Conservation (phyloP, 257 asterid species). For the Gentiana straminea region DNA sequence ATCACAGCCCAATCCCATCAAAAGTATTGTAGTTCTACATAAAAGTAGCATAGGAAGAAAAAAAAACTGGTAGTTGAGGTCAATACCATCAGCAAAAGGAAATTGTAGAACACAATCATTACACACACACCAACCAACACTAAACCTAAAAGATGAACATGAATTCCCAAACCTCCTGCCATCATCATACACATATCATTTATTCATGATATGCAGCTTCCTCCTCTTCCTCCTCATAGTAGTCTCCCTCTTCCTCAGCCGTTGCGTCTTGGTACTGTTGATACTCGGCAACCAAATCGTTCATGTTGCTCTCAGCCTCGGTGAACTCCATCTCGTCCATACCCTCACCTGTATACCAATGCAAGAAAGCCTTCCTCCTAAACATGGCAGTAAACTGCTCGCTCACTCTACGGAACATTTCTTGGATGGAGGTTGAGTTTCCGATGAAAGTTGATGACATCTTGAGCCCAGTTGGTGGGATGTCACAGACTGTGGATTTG, state of each 20-base stretch:
- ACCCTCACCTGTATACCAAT: slow-evolving; percentile 49
- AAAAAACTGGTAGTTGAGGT: slow-evolving; percentile 2
- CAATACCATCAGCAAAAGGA: no score
- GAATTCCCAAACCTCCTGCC: no score
- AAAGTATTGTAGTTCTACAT: no score
- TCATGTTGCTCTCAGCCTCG: slow-evolving; percentile 52
- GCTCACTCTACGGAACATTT: slow-evolving; percentile 46
- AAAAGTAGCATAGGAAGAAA: no score
- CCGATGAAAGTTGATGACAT: slow-evolving; percentile 41
- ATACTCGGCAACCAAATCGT: slow-evolving; percentile 42
- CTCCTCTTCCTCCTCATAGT: slow-evolving; percentile 7
- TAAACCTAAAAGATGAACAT: no score
- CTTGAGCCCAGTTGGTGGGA: slow-evolving; percentile 39
- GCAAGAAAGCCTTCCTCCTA: slow-evolving; percentile 54
- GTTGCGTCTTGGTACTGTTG: slow-evolving; percentile 49
- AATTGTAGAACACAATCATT: no score
- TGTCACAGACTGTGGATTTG: slow-evolving; percentile 25
- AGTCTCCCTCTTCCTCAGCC: slow-evolving; percentile 28
- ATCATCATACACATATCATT: no score
- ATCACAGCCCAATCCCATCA: no score
- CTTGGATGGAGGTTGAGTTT: slow-evolving; percentile 42
- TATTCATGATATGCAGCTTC: slow-evolving; percentile 6
- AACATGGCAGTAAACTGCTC: slow-evolving; percentile 51
- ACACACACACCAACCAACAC: no score
- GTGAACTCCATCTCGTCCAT: slow-evolving; percentile 57